Evolutionary conservation across 2,329 filamentous ascomycete genomes (phyloP).

Genomic region (Cladosporium sphaerospermum): DNA sequence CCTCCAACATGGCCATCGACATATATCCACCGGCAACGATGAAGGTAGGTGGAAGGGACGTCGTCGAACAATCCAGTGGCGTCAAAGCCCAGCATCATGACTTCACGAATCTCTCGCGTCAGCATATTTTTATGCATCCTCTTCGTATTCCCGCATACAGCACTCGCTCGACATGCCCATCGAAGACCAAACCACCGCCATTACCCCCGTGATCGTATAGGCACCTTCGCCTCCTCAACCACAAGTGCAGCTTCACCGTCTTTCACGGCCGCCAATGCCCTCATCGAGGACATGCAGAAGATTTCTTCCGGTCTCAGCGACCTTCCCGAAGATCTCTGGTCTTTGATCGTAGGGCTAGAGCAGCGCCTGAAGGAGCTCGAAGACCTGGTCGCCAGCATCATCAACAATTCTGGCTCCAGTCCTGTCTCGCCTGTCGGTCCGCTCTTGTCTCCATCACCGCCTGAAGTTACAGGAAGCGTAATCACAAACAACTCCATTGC

Average conservation of each 20-base stretch:
- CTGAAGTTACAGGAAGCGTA: neutral
- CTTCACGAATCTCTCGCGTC: neutral
- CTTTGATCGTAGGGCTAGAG: constrained; percentile 14
- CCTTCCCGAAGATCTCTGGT: constrained; percentile 15
- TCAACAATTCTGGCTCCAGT: neutral
- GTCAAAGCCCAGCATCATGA: neutral
- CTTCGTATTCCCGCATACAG: neutral
- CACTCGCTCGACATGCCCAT: constrained; percentile 2
- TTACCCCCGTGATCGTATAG: neutral
- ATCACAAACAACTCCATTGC: neutral
- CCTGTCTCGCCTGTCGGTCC: constrained; percentile 1
- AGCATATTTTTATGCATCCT: neutral
- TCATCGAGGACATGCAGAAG: constrained; percentile 16
- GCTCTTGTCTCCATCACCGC: neutral
- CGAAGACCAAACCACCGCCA: neutral
- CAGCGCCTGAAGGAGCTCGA: constrained; percentile 15
- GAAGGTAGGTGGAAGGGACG: neutral
- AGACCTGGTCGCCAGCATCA: constrained; percentile 11
- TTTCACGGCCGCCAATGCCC: constrained; percentile 14
- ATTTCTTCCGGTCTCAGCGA: constrained; percentile 16
- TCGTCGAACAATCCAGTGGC: neutral
- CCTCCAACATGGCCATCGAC: neutral
- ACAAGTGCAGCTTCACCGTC: neutral
- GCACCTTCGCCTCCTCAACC: neutral
- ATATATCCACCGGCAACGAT: neutral